Conservation (phyloP, 1,284 basidiomycete genomes). For the Tilletia setariae region DNA sequence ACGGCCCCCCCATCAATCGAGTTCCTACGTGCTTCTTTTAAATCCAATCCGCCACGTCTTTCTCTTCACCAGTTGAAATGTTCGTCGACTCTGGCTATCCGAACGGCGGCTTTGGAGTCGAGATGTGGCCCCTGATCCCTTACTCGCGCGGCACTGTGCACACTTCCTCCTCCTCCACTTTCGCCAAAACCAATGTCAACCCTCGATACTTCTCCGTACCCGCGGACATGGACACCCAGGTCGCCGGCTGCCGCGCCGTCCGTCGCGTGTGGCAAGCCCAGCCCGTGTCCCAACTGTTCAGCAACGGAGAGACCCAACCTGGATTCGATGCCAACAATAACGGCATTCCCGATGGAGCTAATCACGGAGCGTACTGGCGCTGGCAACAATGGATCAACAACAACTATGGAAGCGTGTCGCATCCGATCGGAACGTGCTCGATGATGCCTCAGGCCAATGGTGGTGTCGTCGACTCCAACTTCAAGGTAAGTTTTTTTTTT, state of each 20-base stretch:
- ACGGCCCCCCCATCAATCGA: not conserved
- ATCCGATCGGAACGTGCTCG: constrained; percentile 61
- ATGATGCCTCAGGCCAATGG: constrained; percentile 65
- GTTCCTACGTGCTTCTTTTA: too few relatives aligned
- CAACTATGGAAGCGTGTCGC: constrained; percentile 56
- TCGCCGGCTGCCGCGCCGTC: constrained; percentile 45
- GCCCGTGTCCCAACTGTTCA: constrained; percentile 37
- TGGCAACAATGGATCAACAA: constrained; percentile 52
- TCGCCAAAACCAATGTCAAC: constrained; percentile 24
- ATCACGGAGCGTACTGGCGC: constrained; percentile 38
- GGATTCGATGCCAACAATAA: constrained; percentile 27
- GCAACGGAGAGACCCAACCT: constrained; percentile 53
- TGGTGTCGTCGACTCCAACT: constrained; percentile 57
- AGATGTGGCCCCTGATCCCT: constrained; percentile 44
- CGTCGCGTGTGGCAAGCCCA: constrained; percentile 47
- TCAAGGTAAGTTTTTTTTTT: too few relatives aligned
- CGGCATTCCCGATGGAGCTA: constrained; percentile 30
- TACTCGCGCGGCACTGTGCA: constrained; percentile 41
- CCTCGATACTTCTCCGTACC: constrained; percentile 31
- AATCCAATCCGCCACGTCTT: not conserved
- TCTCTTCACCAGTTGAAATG: constrained; percentile 29
- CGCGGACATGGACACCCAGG: constrained; percentile 54
- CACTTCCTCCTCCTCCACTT: constrained; percentile 26
- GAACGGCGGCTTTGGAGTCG: constrained; percentile 34
- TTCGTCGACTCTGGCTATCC: constrained; percentile 46